Evolutionary conservation across 2,329 filamentous ascomycete genomes (phyloP).

Genomic region (Phaeomoniella chlamydospora): DNA sequence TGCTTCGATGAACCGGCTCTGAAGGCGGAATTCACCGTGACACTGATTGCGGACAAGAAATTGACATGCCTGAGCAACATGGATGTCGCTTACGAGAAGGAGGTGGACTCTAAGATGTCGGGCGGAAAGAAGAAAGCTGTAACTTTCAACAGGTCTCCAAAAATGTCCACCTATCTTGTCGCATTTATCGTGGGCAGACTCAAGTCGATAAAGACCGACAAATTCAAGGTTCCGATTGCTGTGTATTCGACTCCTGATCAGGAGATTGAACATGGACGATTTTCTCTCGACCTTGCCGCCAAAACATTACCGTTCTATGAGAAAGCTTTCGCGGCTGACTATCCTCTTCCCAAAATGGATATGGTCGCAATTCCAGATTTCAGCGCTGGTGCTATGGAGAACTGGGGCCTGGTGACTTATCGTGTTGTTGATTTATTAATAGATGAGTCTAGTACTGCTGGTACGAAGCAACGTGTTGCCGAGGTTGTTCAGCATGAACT

Average conservation of each 20-base stretch:
- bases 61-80: slow-evolving; percentile 93
- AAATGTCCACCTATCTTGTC: slow-evolving; percentile 92
- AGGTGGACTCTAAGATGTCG: slow-evolving; percentile 49
- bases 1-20: slow-evolving; percentile 93
- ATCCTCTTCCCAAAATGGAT: slow-evolving; percentile 87
- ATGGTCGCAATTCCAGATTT: slow-evolving; percentile 96
- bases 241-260: slow-evolving; percentile 89
- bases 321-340: slow-evolving; percentile 77
- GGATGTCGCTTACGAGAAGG: slow-evolving; percentile 72
- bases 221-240: slow-evolving; percentile 79
- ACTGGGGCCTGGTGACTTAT: slow-evolving; percentile 92
- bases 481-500: slow-evolving; percentile 93
- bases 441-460: slow-evolving; percentile 75
- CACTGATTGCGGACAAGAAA: slow-evolving; percentile 76
- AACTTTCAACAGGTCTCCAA: slow-evolving; percentile 79
- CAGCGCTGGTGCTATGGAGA: slow-evolving; percentile 91
- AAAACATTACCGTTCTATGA: slow-evolving; percentile 90
- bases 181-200: slow-evolving; percentile 91
- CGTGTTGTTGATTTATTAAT: slow-evolving; percentile 80
- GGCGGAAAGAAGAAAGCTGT: slow-evolving; percentile 65
- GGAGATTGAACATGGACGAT: slow-evolving; percentile 79
- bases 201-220: slow-evolving; percentile 82
- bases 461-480: slow-evolving; percentile 78
- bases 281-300: slow-evolving; percentile 79
- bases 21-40: slow-evolving; percentile 86